A percentile compares a stretch with the other conserved stretches of the same genome.
Conservation (phyloP, 139 green algal genomes). For the Chlamydomonas schloesseri region DNA sequence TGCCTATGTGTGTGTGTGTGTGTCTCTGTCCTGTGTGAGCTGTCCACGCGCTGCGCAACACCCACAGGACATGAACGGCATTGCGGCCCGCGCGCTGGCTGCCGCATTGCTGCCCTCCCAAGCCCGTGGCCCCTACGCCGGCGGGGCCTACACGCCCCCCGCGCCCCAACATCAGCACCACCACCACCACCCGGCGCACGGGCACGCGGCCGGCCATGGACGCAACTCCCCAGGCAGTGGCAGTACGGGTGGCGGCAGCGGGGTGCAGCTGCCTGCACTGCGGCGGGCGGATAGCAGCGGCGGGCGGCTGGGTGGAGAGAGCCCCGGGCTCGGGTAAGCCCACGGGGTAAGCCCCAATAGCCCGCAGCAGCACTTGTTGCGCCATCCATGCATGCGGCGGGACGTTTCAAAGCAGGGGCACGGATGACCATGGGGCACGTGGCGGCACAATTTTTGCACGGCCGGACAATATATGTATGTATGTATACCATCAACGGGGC, state of each 20-base stretch:
- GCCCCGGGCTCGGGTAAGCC: not conserved
- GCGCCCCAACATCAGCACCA: not conserved
- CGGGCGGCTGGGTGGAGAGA: not conserved
- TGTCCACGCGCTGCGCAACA: no score
- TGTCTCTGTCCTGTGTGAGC: no score
- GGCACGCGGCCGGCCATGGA: not conserved
- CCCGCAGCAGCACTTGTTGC: no score
- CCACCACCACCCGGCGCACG: not conserved
- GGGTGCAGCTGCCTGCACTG: slow-evolving; percentile 17
- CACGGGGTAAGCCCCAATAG: not conserved
- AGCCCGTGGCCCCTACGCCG: not conserved
- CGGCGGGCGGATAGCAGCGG: not conserved
- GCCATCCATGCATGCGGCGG: no score
- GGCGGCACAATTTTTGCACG: no score
- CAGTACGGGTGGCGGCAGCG: not conserved
- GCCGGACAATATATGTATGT: no score
- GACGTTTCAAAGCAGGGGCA: no score
- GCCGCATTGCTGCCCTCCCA: slow-evolving; percentile 68
- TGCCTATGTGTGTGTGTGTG: no score
- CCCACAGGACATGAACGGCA: slow-evolving; percentile 79
- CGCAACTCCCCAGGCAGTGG: not conserved
- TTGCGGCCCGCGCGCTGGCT: slow-evolving; percentile 72
- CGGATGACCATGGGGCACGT: no score
- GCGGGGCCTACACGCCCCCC: not conserved
- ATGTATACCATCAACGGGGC: no score